Evolutionary conservation across 2,329 filamentous ascomycete species (phyloP).

Genomic region (Rosellinia necatrix): DNA sequence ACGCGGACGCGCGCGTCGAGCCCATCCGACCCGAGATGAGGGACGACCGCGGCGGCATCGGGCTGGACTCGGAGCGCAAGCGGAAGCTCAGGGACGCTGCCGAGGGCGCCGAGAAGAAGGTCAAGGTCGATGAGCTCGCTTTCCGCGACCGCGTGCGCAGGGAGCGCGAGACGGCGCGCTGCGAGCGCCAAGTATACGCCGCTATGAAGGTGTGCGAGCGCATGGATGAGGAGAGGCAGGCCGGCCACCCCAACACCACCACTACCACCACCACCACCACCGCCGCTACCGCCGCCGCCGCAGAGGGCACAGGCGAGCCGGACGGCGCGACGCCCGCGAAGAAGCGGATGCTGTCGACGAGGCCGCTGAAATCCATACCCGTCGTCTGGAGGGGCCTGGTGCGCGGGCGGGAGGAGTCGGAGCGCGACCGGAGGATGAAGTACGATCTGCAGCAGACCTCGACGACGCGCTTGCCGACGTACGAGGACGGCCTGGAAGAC

Average conservation of each 20-base stretch:
- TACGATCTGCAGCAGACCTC: constrained; percentile 70
- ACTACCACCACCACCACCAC: too few relatives aligned
- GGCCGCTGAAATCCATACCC: constrained; percentile 69
- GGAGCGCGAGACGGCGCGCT: constrained; percentile 70
- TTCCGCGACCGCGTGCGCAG: constrained; percentile 73
- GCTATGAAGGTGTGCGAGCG: constrained; percentile 84
- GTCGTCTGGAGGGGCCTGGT: constrained; percentile 80
- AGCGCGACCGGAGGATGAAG: constrained; percentile 68
- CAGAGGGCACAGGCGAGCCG: constrained; percentile 22
- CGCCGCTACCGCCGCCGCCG: too few relatives aligned
- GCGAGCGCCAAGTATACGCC: constrained; percentile 72
- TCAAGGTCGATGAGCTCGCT: constrained; percentile 68
- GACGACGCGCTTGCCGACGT: constrained; percentile 64
- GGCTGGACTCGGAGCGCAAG: constrained; percentile 82
- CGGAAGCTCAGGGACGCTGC: constrained; percentile 70
- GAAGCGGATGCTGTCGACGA: constrained; percentile 46
- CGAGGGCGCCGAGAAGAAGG: constrained; percentile 61
- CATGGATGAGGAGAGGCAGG: constrained; percentile 63
- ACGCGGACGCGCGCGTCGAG: constrained; percentile 52
- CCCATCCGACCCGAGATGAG: constrained; percentile 79
- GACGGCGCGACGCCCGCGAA: constrained; percentile 31
- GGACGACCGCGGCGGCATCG: constrained; percentile 81
- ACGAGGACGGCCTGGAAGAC: constrained; percentile 72
- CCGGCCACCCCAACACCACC: too few relatives aligned
- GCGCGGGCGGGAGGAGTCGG: constrained; percentile 69